These are phyloP conservation scores for Micromonas commoda DNA, from an alignment of 139 green algal genomes.

Conservation along the genomic window DNA sequence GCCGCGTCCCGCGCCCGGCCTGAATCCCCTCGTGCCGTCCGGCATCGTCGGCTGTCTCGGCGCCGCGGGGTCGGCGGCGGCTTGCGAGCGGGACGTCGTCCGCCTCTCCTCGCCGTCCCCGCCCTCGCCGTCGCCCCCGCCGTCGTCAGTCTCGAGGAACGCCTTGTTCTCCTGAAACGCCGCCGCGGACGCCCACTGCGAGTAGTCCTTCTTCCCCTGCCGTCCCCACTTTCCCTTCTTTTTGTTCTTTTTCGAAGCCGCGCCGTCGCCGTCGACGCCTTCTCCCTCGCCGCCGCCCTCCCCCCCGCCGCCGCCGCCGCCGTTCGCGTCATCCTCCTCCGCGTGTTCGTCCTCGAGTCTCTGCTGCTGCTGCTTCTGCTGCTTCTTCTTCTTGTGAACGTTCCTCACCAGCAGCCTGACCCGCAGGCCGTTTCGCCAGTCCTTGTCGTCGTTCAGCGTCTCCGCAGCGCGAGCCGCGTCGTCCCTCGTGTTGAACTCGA, in stretches of 20 bases:
- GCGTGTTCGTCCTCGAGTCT: background rate
- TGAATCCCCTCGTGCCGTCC: constrained; percentile 16
- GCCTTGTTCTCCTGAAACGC: constrained; percentile 14
- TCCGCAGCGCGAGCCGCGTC: constrained; percentile 2
- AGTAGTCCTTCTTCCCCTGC: constrained; percentile 20
- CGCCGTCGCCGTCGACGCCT: background rate
- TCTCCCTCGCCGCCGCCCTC: background rate
- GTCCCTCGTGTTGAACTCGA: constrained; percentile 12
- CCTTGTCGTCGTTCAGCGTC: background rate
- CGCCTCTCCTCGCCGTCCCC: background rate
- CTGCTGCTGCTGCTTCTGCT: background rate
- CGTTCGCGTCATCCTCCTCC: background rate
- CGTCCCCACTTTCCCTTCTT: constrained; percentile 4
- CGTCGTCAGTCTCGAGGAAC: background rate
- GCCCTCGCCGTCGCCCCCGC: background rate
- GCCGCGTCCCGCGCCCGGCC: background rate
- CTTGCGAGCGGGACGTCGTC: background rate
- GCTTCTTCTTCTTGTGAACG: constrained; percentile 17
- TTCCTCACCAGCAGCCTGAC: background rate
- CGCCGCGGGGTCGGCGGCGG: background rate
- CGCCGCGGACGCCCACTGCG: constrained; percentile 9
- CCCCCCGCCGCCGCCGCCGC: background rate
- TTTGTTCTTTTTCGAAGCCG: background rate
- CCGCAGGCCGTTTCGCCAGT: constrained; percentile 21
- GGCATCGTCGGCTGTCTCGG: background rate